Base-by-base conservation (phyloP, 441 rosid species). In the Populus tomentosa region DNA sequence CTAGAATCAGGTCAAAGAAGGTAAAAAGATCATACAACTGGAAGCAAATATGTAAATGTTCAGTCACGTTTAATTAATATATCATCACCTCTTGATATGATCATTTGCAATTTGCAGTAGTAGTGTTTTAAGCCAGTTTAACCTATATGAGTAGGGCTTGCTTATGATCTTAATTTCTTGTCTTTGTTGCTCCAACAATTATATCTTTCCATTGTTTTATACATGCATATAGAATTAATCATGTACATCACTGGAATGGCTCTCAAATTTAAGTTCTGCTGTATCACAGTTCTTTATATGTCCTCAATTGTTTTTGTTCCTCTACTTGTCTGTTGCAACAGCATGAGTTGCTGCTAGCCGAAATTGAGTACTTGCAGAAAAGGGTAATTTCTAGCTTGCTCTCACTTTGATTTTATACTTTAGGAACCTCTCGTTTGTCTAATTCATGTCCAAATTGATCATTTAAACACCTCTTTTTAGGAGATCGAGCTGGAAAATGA, bases 1-100 rank as follows among this genome's bases (percentile, higher is more conserved):
- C 95, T 4, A 85, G 98, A 80, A 94, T 96, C 84, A 91, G 98
- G 80, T 91, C 99, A 70, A 96, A 96, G 88, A 96, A 96, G 94
- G 99, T 94, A 88, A 67, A 10, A 53, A 5, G 8, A 30, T 46
- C 3, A 53, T 53, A 53, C 61, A 53, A 16, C 0, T 6, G 21
- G 3, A 53, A 53, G 61, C 21, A 53, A 53, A 6, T 16, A 53
- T 53, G 61, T 53, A 53, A 53, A 30, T 46, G 56, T 50, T 14
- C n/a, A 50, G 56, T 14, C 1, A 53, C 9, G 3, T 53, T 53
- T 35, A 4, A 50, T 50, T 5, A 50, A 50, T 46, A 46, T 14
- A 50, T 50, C 56, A 46, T 46, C 56, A 46, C 20, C 56, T 46
- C 56, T 14, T 46, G 16, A 0, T 46, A 46, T 14, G 56, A 5